Base-by-base conservation (phyloP, 2,329 filamentous ascomycete species). In the Exophiala sp. region DNA sequence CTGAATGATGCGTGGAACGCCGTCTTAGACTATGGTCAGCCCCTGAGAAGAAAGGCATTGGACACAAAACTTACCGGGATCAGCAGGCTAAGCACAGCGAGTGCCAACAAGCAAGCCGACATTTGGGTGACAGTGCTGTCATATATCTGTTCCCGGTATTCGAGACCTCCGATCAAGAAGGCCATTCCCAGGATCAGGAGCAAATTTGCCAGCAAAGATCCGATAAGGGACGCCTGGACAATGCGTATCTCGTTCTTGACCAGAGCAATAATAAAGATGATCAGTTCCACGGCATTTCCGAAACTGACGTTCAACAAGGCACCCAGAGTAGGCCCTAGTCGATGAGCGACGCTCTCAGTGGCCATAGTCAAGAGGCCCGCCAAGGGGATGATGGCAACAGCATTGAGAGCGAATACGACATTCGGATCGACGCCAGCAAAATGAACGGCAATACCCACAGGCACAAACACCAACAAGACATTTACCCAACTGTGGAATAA, bases 121-220 rank as follows among this genome's bases (percentile, higher is more conserved):
- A 89, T 95, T 67, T 95, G 88, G 0, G 90, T 90, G 4, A 95
- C 89, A 0, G 87, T 90, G 23, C 86, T 81, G 72, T 96, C 95
- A 77, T 96, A 96, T 67, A 81, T 83, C 66, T 96, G 91, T 65
- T 94, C 86, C 34, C 79, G 65, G 23, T 88, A 81, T 50, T 85
- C 82, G 57, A 94, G 66, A 2, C 88, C 88, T 39, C 88, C 89
- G 53, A 87, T 83, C 71, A 95, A 90, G 75, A 94, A 96, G 65
- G 84, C 93, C 81, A 89, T 94, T 48, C 88, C 90, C 73, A 95
- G 73, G 43, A 95, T 88, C 9, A 95, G 79, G 2, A 95, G 78
- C 52, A 97, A 68, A 65, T 96, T 96, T 29, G 89, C 95, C 21
- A 96, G 74, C 65, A 96, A 95, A 66, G 85, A 90, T 45, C 90